A percentile compares a stretch with the other conserved stretches of the same genome.
These are phyloP conservation scores for Colletotrichum melonis DNA, from an alignment of 2,329 filamentous ascomycete species.

Conservation along the genomic window DNA sequence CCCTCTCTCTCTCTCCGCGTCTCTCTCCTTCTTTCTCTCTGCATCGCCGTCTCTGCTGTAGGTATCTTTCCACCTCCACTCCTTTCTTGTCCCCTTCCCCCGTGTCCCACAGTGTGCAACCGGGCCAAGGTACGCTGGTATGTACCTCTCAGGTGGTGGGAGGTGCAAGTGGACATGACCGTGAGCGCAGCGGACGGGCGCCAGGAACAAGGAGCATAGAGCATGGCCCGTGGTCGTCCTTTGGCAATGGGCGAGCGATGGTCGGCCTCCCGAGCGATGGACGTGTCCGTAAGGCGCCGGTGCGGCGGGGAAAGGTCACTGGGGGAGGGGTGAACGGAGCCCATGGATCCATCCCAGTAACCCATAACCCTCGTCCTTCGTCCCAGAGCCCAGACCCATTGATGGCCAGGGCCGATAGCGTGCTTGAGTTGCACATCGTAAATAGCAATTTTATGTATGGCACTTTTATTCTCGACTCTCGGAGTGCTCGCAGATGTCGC, in stretches of 20 bases:
- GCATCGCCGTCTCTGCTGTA: neutral
- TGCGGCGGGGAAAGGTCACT: constrained; percentile 34
- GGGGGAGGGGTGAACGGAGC: constrained; percentile 25
- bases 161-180: constrained; percentile 14
- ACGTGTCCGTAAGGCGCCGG: constrained; percentile 29
- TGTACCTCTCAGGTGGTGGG: constrained; percentile 13
- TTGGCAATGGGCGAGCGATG: constrained; percentile 26
- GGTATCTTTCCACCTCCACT: neutral
- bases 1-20: neutral
- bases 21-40: neutral
- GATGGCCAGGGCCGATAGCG: constrained; percentile 10
- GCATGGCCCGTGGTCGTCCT: constrained; percentile 32
- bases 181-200: constrained; percentile 17
- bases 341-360: neutral
- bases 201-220: constrained; percentile 35
- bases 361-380: constrained; percentile 1
- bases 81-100: neutral
- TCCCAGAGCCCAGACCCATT: constrained; percentile 17
- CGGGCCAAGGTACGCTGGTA: neutral
- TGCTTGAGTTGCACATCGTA: constrained; percentile 27
- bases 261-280: constrained; percentile 34
- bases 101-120: constrained; percentile 24
- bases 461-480: neutral
- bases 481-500: neutral
- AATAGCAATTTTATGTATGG: constrained; percentile 31